Evolutionary conservation across 2,329 filamentous ascomycete species (phyloP), one percentile per base, ranked within the genome.

Genomic region (Zymoseptoria crescenta): DNA sequence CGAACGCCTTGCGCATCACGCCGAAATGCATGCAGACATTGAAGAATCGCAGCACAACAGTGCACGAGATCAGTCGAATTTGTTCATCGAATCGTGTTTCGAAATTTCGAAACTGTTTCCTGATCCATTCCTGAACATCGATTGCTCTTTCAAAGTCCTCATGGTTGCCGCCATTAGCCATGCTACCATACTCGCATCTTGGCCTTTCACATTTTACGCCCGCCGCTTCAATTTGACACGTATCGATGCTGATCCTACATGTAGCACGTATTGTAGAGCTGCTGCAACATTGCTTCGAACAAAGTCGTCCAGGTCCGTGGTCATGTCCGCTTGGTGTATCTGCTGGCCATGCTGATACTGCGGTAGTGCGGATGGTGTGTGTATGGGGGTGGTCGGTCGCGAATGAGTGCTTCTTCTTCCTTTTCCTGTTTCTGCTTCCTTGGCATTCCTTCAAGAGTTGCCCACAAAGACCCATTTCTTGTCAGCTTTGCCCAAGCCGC

Each of bases 401-500:
- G 10, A n/a, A 16, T n/a, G 10, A 45, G 16, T 16, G 16, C 35
- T 45, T 45, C 16, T 16, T 41, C n/a, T 16, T 45, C 16, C 16
- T 6, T 13, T 6, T 45, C 13, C 4, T 16, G 35, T 45, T 13
- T 16, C 1, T 45, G 10, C 4, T 7, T 13, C n/a, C 13, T 16
- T 20, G 21, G 50, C 21, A 27, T 48, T 24, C 13, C 9, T 49
- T 64, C 60, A 65, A 28, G 59, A 57, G 21, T 60, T 57, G 53
- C 62, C 62, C 27, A 73, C 65, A 57, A 64, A 72, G 8, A 67
- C 79, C 85, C 87, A 88, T 66, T 79, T 80, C 77, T 88, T 88
- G 64, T 86, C 86, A 64, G 74, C 82, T 74, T 78, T 82, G 64
- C 80, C 87, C 68, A 79, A 80, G 61, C 80, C 85, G 56, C 84